phyloP scores from a whole-genome alignment of 176 grass and related monocot species.

The Raddia guianensis region DNA sequence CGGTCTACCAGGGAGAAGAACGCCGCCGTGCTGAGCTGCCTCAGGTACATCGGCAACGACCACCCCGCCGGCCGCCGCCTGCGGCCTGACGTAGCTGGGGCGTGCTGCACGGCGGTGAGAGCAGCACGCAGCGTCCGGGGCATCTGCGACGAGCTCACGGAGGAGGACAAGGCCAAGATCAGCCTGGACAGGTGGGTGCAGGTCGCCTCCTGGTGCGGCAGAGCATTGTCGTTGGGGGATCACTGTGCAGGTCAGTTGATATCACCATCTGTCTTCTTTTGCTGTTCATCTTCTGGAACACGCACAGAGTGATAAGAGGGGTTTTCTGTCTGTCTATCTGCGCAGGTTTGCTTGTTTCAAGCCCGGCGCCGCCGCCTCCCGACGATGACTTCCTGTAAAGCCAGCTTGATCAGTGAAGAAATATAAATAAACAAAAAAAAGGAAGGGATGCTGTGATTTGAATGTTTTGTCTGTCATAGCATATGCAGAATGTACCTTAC shows the following conservation, averaged over 20 bases:
- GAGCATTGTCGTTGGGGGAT: not conserved
- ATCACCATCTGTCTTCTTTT: not conserved
- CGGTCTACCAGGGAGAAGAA: not conserved
- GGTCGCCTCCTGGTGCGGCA: not conserved
- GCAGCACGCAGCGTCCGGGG: not conserved
- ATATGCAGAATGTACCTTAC: not conserved
- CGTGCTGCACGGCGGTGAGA: not conserved
- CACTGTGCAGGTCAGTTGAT: not conserved
- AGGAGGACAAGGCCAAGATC: not conserved
- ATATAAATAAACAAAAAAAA: constrained; percentile 3
- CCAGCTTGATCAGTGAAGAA: not conserved
- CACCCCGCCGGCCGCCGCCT: not conserved
- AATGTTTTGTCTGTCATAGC: not conserved
- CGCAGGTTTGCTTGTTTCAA: not conserved
- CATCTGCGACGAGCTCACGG: not conserved
- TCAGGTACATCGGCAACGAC: not conserved
- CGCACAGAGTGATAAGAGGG: not conserved
- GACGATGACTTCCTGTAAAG: not conserved
- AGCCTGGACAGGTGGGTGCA: not conserved
- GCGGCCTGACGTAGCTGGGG: not conserved
- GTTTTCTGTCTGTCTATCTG: not conserved
- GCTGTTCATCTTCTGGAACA: not conserved
- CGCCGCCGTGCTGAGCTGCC: not conserved
- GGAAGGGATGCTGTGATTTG: not conserved
- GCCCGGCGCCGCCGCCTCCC: too few species aligned